Conservation (phyloP, 805 yeast genomes). For the Saccharomycopsis schoenii region DNA sequence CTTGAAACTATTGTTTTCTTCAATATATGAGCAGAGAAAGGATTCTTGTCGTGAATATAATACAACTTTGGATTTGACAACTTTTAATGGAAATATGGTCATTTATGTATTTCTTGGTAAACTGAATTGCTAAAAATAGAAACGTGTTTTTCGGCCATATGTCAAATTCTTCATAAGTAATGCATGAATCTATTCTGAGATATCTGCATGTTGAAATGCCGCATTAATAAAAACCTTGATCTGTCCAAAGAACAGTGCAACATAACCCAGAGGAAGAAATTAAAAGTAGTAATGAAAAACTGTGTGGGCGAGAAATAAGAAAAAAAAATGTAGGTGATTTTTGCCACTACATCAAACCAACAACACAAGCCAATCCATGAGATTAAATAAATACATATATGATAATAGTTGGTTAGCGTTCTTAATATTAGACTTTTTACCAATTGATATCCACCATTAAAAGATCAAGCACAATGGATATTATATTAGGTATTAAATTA, state of each 20-base stretch:
- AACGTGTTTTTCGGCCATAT: background rate
- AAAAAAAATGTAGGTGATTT: background rate
- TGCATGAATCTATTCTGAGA: background rate
- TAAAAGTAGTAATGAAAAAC: too few relatives aligned
- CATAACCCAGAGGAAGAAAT: background rate
- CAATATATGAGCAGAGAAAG: background rate
- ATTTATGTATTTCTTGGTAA: too few relatives aligned
- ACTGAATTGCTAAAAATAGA: conserved; percentile 1
- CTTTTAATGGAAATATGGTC: too few relatives aligned
- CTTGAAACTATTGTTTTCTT: background rate
- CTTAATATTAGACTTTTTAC: too few relatives aligned
- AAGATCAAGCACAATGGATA: conserved; percentile 54
- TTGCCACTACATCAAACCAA: background rate
- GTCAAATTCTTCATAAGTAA: background rate
- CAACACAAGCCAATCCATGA: background rate
- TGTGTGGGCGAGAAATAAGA: background rate
- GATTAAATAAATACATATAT: too few relatives aligned
- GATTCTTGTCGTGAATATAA: background rate
- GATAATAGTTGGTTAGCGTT: too few relatives aligned
- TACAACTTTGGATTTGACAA: too few relatives aligned
- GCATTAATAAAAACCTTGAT: background rate
- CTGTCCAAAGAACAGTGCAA: background rate
- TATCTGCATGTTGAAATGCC: conserved; percentile 1
- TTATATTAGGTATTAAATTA: conserved; percentile 77
- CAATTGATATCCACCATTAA: background rate